Percentiles rank a stretch among this genome's conserved stretches.
These are phyloP conservation scores for Spathaspora hagerdaliae DNA, from an alignment of 805 yeast genomes.

Conservation along the genomic window DNA sequence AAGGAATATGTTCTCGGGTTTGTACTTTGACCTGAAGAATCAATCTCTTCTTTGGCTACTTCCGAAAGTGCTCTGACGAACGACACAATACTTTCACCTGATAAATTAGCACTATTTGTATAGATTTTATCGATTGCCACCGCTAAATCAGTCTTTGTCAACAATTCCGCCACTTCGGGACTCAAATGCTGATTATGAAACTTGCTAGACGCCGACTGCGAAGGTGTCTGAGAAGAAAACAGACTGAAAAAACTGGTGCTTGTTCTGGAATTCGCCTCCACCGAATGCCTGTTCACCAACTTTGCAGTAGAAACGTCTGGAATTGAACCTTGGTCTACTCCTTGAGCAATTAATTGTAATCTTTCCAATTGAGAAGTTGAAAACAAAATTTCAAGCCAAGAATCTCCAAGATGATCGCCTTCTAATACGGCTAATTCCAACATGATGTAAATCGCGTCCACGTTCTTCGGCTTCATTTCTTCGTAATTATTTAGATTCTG, in stretches of 20 bases:
- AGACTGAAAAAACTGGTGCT: conserved; percentile 51
- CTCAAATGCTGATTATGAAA: conserved; percentile 68
- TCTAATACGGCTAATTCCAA: conserved; percentile 74
- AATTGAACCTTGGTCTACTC: conserved; percentile 74
- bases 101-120: conserved; percentile 71
- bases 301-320: conserved; percentile 85
- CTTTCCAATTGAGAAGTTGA: conserved; percentile 90
- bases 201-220: conserved; percentile 66
- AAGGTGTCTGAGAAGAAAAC: conserved; percentile 48
- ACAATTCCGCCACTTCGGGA: conserved; percentile 50
- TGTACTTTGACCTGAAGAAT: conserved; percentile 73
- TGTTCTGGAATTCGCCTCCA: conserved; percentile 46
- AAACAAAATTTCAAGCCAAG: conserved; percentile 83
- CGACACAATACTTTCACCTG: conserved; percentile 80
- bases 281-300: conserved; percentile 49
- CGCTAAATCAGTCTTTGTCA: conserved; percentile 64
- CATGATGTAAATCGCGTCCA: conserved; percentile 72
- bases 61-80: conserved; percentile 85
- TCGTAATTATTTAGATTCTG: conserved; percentile 74
- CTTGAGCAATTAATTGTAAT: conserved; percentile 80
- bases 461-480: conserved; percentile 74
- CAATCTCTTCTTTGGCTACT: conserved; percentile 88
- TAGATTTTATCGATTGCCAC: conserved; percentile 85
- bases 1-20: conserved; percentile 89
- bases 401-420: conserved; percentile 63